Conservation (phyloP, 345 rosid species). For the Hypericum androsaemum region DNA sequence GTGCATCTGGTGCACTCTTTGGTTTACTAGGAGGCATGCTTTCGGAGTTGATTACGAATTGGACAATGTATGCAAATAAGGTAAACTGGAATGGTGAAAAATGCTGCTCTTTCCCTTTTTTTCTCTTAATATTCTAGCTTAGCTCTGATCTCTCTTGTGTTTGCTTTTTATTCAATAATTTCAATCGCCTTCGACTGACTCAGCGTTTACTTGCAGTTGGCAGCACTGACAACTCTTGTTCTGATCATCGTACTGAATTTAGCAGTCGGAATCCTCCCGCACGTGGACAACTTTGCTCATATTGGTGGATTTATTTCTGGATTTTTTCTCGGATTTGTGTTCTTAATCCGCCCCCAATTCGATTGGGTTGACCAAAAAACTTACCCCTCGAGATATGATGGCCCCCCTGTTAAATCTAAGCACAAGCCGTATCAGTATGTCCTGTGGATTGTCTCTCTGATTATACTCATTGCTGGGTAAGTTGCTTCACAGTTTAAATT, state of each 20-base stretch:
- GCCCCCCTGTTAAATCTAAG: constrained; percentile 4
- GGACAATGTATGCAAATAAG: constrained; percentile 8
- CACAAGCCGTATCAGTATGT: constrained; percentile 3
- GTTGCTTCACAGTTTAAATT: not conserved
- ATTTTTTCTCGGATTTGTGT: constrained; percentile 4
- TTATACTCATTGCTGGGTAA: constrained; percentile 1
- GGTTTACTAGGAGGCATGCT: constrained; percentile 11
- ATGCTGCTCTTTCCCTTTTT: no score
- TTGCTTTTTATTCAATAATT: no score
- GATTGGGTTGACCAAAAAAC: constrained; percentile 7
- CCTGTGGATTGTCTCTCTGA: not conserved
- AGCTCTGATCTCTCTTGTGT: no score
- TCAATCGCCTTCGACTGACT: no score
- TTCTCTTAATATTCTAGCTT: no score
- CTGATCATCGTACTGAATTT: constrained; percentile 3
- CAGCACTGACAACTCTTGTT: constrained; percentile 5
- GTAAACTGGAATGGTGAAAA: not conserved
- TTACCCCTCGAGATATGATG: constrained; percentile 2
- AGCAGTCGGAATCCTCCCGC: constrained; percentile 10
- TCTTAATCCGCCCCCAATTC: constrained; percentile 8
- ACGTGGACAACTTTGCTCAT: constrained; percentile 7
- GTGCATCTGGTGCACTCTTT: constrained; percentile 11
- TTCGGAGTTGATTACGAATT: constrained; percentile 5
- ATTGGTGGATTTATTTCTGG: constrained; percentile 7
- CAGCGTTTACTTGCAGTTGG: not conserved